A percentile compares a stretch with the other conserved stretches of the same genome.
Evolutionary conservation across 108 stramenopile genomes (phyloP).

Genomic region (Nitzschia sp.): DNA sequence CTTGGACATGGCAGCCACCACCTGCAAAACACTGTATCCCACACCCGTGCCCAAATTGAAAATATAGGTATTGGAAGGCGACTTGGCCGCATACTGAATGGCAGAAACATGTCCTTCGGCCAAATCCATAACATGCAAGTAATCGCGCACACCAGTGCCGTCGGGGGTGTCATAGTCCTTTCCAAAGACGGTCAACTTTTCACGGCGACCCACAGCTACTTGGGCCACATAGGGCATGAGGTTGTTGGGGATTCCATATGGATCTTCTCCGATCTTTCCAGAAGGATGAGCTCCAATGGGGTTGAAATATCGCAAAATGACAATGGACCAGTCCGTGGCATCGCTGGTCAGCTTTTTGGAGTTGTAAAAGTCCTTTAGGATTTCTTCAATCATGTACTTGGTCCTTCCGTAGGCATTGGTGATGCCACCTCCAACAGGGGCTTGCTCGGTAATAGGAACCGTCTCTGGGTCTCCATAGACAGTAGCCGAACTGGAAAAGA

Average conservation of each 20-base stretch:
- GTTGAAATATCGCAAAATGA: conserved; percentile 97
- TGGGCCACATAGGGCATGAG: conserved; percentile 98
- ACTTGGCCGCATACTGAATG: conserved; percentile 66
- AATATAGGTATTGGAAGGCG: conserved; percentile 48
- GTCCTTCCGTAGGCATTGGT: conserved; percentile 99
- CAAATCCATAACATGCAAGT: conserved; percentile 98
- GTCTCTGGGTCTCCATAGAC: conserved; percentile 93
- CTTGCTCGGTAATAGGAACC: conserved; percentile 90
- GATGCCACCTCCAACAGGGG: conserved; percentile 81
- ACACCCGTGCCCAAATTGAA: conserved; percentile 98
- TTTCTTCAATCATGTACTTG: conserved; percentile 99
- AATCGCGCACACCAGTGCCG: conserved; percentile 98
- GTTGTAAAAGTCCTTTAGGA: conserved; percentile 88
- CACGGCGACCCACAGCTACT: conserved; percentile 94
- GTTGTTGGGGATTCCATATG: conserved; percentile 96
- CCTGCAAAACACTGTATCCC: conserved; percentile 91
- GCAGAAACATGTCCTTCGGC: conserved; percentile 94
- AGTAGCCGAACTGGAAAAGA: conserved; percentile 95
- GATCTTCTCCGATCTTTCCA: conserved; percentile 98
- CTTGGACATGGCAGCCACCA: conserved; percentile 93
- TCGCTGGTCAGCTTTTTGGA: conserved; percentile 41
- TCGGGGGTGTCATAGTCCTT: conserved; percentile 93
- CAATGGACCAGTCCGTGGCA: conserved; percentile 71
- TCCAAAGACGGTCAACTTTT: conserved; percentile 94
- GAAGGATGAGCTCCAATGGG: conserved; percentile 97